These are phyloP conservation scores for Cercospora citrullina DNA, from an alignment of 2,329 filamentous ascomycete species.

Conservation along the genomic window DNA sequence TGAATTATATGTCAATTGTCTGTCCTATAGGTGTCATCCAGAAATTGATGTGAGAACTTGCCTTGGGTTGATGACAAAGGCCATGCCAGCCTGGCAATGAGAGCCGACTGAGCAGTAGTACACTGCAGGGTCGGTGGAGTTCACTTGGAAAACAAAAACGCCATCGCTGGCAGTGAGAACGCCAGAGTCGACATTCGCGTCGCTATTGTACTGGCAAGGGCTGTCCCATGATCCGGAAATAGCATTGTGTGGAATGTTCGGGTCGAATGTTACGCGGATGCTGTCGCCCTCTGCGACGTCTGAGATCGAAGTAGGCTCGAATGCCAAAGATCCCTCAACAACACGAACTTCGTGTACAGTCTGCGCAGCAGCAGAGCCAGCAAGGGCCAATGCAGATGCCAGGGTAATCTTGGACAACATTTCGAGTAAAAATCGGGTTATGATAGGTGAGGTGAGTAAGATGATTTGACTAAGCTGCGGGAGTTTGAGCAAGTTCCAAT, in stretches of 20 bases:
- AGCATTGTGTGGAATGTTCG: constrained; percentile 1
- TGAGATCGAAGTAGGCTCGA: constrained; percentile 10
- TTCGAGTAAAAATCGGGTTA: not conserved
- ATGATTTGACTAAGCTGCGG: constrained; percentile 15
- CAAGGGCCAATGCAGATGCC: constrained; percentile 8
- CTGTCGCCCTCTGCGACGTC: constrained; percentile 13
- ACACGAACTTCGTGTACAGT: constrained; percentile 10
- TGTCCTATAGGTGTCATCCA: not conserved
- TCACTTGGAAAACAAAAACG: constrained; percentile 15
- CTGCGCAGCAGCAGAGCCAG: constrained; percentile 7
- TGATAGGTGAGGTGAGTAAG: not conserved
- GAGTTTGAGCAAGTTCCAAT: constrained; percentile 15
- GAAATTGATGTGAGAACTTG: not conserved
- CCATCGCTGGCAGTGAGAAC: constrained; percentile 9
- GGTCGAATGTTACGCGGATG: constrained; percentile 13
- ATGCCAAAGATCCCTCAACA: constrained; percentile 2
- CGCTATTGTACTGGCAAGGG: constrained; percentile 13
- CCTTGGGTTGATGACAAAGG: constrained; percentile 15
- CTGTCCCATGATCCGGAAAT: constrained; percentile 11
- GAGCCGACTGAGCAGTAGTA: constrained; percentile 14
- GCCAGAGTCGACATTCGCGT: constrained; percentile 7
- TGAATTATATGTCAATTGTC: not conserved
- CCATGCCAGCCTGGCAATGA: constrained; percentile 17
- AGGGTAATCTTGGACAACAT: constrained; percentile 15
- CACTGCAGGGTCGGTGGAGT: constrained; percentile 8